Evolutionary conservation across 768 basidiomycete species (phyloP).

Genomic region (Astraeus odoratus): DNA sequence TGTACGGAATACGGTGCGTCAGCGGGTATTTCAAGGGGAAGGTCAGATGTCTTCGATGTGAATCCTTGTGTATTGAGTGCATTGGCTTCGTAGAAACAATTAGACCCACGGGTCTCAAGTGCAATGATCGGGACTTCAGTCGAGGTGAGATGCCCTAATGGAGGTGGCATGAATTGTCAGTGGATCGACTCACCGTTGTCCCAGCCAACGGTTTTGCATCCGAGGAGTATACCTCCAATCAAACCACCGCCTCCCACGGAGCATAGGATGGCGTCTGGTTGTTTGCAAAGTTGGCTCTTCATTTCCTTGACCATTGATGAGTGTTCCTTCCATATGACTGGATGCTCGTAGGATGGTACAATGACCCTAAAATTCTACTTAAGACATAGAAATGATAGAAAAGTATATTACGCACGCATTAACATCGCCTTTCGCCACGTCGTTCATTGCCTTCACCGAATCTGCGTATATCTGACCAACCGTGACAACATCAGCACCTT

Average conservation of each 20-base stretch:
- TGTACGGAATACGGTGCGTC: constrained; percentile 35
- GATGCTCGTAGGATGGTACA: constrained; percentile 67
- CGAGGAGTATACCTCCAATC: constrained; percentile 60
- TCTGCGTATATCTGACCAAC: constrained; percentile 53
- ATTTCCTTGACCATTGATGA: constrained; percentile 69
- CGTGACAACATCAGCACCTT: constrained; percentile 55
- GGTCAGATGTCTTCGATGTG: constrained; percentile 26
- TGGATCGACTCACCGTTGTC: constrained; percentile 47
- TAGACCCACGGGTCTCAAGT: constrained; percentile 64
- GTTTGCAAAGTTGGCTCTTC: constrained; percentile 40
- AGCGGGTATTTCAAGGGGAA: constrained; percentile 21
- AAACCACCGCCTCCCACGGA: constrained; percentile 74
- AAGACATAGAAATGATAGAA: background rate
- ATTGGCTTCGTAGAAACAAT: constrained; percentile 68
- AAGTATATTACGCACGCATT: constrained; percentile 42
- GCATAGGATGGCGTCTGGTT: constrained; percentile 70
- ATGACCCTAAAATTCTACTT: constrained; percentile 39
- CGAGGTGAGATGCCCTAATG: background rate
- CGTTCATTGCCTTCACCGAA: constrained; percentile 44
- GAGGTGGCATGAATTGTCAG: background rate
- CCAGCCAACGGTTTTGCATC: constrained; percentile 62
- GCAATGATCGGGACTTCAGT: constrained; percentile 55
- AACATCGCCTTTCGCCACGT: constrained; percentile 35
- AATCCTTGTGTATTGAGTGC: constrained; percentile 42
- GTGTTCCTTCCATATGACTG: constrained; percentile 68